phyloP scores from a whole-genome alignment of 1,284 basidiomycete species.

The Gymnopus androsaceus region DNA sequence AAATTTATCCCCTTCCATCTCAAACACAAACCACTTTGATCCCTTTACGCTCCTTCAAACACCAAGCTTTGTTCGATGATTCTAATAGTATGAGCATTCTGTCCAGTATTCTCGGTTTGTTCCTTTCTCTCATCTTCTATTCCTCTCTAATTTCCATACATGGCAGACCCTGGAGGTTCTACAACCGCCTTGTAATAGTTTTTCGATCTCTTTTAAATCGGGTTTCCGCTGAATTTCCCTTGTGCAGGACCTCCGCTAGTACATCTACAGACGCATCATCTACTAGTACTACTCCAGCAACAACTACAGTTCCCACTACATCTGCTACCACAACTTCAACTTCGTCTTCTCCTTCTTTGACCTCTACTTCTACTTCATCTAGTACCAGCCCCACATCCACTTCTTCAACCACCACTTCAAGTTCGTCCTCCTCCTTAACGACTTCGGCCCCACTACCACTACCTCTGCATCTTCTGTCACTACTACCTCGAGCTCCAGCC shows the following conservation, averaged over 20 bases:
- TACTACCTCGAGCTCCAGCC: background rate
- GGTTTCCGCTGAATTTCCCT: background rate
- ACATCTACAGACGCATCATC: background rate
- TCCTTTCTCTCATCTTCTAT: background rate
- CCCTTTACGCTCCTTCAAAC: background rate
- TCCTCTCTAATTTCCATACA: background rate
- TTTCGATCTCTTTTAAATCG: background rate
- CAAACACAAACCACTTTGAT: background rate
- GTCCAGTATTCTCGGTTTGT: slow-evolving; percentile 2
- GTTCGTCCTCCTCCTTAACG: background rate
- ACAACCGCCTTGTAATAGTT: background rate
- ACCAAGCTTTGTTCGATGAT: background rate
- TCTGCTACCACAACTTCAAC: background rate
- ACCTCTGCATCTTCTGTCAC: background rate
- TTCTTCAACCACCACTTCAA: background rate
- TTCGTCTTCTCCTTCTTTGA: background rate
- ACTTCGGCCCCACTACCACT: background rate
- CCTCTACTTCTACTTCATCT: too few species aligned
- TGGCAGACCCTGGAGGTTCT: background rate
- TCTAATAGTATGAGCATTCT: background rate
- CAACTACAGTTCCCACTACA: background rate
- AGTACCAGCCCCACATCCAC: background rate
- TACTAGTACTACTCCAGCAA: background rate
- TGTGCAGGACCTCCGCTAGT: background rate
- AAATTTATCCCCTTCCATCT: background rate